phyloP scores from a whole-genome alignment of 1,284 basidiomycete genomes.

The Ceratorhiza oryzae-sativae region DNA sequence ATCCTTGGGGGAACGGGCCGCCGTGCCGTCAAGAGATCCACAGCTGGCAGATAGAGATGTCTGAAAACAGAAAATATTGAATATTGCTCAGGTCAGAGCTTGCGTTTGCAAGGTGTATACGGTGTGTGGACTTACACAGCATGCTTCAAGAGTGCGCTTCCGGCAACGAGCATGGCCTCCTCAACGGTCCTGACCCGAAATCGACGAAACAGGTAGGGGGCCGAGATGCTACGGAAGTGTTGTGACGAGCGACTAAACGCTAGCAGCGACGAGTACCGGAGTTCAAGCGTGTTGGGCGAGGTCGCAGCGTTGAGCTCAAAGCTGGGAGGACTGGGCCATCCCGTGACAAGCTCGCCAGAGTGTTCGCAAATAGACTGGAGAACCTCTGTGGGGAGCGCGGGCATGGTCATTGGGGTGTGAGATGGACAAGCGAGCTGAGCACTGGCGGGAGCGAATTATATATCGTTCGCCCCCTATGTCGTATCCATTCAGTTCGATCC shows the following conservation, averaged over 20 bases:
- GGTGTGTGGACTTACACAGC: background rate
- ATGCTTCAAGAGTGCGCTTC: background rate
- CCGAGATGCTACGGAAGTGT: background rate
- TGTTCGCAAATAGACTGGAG: slow-evolving; percentile 16
- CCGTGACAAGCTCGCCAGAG: background rate
- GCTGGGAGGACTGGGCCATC: background rate
- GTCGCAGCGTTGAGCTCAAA: no score
- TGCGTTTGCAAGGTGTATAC: background rate
- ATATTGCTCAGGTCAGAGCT: no score
- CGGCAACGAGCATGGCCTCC: background rate
- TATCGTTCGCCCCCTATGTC: background rate
- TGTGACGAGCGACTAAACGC: slow-evolving; percentile 7
- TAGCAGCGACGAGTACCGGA: slow-evolving; percentile 9
- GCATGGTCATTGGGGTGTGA: background rate
- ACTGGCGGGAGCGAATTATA: background rate
- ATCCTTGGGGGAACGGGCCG: background rate
- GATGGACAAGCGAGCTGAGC: background rate
- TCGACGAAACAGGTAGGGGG: slow-evolving; percentile 14
- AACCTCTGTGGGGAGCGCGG: slow-evolving; percentile 14
- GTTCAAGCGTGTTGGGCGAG: background rate
- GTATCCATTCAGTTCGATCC: background rate
- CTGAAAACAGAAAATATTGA: no score
- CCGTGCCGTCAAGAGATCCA: slow-evolving; percentile 16
- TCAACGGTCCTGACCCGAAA: slow-evolving; percentile 16
- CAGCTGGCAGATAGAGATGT: slow-evolving; percentile 16